Evolutionary conservation across 73 alveolate species (phyloP).

Genomic region (Loxodes magnus): DNA sequence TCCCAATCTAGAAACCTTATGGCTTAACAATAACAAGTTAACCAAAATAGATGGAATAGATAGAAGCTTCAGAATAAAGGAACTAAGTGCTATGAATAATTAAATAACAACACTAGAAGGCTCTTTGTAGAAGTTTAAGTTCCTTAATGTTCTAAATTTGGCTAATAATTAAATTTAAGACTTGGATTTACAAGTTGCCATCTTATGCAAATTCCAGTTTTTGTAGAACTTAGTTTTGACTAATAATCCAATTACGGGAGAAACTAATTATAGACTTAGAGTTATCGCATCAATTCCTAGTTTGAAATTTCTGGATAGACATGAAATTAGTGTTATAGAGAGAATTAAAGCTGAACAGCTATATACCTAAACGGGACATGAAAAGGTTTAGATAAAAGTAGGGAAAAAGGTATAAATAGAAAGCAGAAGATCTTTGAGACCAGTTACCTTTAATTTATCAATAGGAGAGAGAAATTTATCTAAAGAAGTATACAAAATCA

Average conservation of each 20-base stretch:
- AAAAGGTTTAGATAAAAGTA: constrained; percentile 26
- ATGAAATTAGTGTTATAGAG: constrained; percentile 73
- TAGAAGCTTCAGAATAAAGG: constrained; percentile 77
- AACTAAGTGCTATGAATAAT: constrained; percentile 70
- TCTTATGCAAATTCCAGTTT: constrained; percentile 59
- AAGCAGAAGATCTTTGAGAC: constrained; percentile 25
- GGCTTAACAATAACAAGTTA: constrained; percentile 85
- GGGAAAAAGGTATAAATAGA: constrained; percentile 20
- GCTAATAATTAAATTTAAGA: constrained; percentile 75
- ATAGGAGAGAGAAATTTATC: constrained; percentile 73
- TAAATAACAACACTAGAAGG: constrained; percentile 74
- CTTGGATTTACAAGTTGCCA: constrained; percentile 64
- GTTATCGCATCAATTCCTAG: constrained; percentile 75
- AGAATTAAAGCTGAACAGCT: constrained; percentile 68
- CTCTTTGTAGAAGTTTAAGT: constrained; percentile 63
- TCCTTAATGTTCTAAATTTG: constrained; percentile 69
- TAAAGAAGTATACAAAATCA: constrained; percentile 60
- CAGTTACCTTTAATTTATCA: constrained; percentile 53
- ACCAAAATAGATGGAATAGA: constrained; percentile 56
- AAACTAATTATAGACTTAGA: constrained; percentile 87
- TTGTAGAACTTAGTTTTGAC: constrained; percentile 39
- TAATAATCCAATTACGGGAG: constrained; percentile 91
- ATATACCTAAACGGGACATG: constrained; percentile 35
- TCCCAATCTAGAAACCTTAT: constrained; percentile 87
- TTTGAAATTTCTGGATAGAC: constrained; percentile 78